Evolutionary conservation across 495 filamentous ascomycete species (phyloP).

Genomic region (Daldinia decipiens): DNA sequence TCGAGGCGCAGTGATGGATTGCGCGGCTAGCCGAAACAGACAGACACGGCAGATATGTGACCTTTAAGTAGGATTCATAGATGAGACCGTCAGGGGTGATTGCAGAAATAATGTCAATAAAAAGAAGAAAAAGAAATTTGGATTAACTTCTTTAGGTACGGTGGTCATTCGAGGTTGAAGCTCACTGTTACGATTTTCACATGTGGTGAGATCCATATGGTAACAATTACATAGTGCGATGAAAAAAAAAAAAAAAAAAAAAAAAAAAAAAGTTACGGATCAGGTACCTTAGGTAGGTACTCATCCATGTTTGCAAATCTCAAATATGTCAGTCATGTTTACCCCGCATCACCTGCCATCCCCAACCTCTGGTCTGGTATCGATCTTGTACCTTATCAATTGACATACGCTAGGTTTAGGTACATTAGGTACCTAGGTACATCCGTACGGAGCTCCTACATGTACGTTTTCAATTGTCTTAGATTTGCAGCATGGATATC

Average conservation of each 20-base stretch:
- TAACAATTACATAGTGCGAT: background rate
- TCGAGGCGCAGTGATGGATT: background rate
- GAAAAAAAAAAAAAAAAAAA: background rate
- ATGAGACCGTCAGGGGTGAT: background rate
- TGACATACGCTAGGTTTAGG: background rate
- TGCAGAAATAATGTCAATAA: background rate
- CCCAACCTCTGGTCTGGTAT: background rate
- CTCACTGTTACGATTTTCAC: background rate
- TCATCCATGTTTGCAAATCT: background rate
- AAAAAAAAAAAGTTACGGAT: background rate
- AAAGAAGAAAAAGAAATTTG: background rate
- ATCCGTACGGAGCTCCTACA: no score
- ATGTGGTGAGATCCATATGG: background rate
- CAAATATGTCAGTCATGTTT: background rate
- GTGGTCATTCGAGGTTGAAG: slow-evolving; percentile 1
- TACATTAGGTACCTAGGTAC: background rate
- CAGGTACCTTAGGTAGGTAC: background rate
- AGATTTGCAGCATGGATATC: background rate
- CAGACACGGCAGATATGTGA: background rate
- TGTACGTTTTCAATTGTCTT: background rate
- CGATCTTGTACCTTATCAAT: background rate
- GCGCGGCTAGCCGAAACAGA: background rate
- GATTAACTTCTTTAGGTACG: background rate
- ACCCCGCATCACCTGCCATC: background rate
- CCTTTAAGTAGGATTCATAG: slow-evolving; percentile 1